Evolutionary conservation across 345 rosid species (phyloP).

Genomic region (Odontarrhena argentea): DNA sequence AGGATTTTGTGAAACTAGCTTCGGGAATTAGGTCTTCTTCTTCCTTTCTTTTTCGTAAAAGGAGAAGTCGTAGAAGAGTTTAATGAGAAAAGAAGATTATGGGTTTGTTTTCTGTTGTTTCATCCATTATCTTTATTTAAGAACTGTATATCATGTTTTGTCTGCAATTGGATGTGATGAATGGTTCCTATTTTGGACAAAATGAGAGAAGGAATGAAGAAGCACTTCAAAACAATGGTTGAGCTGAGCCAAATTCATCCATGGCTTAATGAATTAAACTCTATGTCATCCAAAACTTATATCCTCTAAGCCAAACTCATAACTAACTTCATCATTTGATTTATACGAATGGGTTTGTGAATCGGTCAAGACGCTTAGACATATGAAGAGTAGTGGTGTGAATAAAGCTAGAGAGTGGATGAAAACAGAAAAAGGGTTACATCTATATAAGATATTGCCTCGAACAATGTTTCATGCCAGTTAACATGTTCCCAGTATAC

Average conservation of each 20-base stretch:
- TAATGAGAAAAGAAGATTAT: background rate
- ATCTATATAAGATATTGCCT: conserved; percentile 37
- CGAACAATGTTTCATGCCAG: conserved; percentile 40
- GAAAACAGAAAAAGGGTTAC: conserved; percentile 33
- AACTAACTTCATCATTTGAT: too few relatives aligned
- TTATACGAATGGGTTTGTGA: too few relatives aligned
- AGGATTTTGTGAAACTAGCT: background rate
- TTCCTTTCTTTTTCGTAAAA: conserved; percentile 17
- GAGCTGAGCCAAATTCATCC: conserved; percentile 15
- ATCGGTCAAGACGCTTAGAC: background rate
- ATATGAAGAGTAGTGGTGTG: conserved; percentile 20
- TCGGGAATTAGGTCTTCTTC: conserved; percentile 13
- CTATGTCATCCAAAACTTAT: too few relatives aligned
- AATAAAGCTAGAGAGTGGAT: conserved; percentile 41
- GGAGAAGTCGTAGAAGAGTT: conserved; percentile 29
- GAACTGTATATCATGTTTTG: background rate
- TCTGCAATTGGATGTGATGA: conserved; percentile 1
- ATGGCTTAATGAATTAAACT: background rate
- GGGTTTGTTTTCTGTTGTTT: conserved; percentile 5
- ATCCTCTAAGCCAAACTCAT: conserved; percentile 15
- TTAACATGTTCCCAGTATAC: conserved; percentile 19
- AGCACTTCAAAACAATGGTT: conserved; percentile 9
- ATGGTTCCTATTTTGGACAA: background rate
- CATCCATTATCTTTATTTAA: background rate
- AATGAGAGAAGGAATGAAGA: conserved; percentile 9